These are phyloP conservation scores for Pelagomonas calceolata DNA, from an alignment of 108 stramenopile species.

Conservation along the genomic window DNA sequence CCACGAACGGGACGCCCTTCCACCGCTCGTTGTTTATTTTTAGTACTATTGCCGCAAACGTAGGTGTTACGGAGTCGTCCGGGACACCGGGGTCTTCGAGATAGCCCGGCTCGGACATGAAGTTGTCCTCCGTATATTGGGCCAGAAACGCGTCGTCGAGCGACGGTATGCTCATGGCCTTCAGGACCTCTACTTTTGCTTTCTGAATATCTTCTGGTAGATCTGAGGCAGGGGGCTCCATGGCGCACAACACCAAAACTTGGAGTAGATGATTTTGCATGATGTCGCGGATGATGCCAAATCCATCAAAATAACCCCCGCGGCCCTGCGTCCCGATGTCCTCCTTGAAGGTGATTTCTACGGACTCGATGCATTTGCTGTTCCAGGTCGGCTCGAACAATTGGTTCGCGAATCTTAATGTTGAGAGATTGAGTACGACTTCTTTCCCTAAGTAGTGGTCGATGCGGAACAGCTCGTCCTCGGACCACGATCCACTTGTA, in stretches of 20 bases:
- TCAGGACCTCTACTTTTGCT: slow-evolving; percentile 82
- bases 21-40: slow-evolving; percentile 84
- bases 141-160: slow-evolving; percentile 34
- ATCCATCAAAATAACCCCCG: slow-evolving; percentile 85
- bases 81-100: slow-evolving; percentile 69
- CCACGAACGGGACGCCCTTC: slow-evolving; percentile 89
- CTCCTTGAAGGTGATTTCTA: slow-evolving; percentile 61
- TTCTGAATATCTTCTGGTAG: slow-evolving; percentile 72
- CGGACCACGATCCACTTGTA: slow-evolving; percentile 57
- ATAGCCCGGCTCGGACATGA: slow-evolving; percentile 77
- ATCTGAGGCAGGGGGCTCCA: slow-evolving; percentile 40
- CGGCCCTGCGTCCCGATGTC: slow-evolving; percentile 77
- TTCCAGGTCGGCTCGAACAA: slow-evolving; percentile 85
- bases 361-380: slow-evolving; percentile 48
- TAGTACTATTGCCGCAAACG: slow-evolving; percentile 69
- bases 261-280: slow-evolving; percentile 62
- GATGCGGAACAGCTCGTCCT: slow-evolving; percentile 82
- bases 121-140: slow-evolving; percentile 42
- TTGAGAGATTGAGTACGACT: slow-evolving; percentile 88
- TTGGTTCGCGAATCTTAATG: slow-evolving; percentile 77
- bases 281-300: slow-evolving; percentile 51
- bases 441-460: slow-evolving; percentile 99
- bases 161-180: slow-evolving; percentile 58
- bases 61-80: slow-evolving; percentile 72
- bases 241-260: slow-evolving; percentile 51